These are phyloP conservation scores for Aspergillus wentii DNA, from an alignment of 495 filamentous ascomycete genomes.

Conservation along the genomic window DNA sequence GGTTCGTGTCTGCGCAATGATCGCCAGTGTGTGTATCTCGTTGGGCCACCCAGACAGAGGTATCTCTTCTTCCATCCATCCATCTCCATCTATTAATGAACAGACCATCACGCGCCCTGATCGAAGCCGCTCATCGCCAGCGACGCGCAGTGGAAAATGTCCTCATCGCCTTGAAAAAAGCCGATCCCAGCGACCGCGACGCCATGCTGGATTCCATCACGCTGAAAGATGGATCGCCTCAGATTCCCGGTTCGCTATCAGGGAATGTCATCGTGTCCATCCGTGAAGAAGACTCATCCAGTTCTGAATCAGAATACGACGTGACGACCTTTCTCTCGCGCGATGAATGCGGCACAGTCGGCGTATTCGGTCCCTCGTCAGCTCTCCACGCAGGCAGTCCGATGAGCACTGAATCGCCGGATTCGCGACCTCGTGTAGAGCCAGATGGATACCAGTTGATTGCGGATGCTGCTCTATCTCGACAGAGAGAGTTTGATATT, in stretches of 20 bases:
- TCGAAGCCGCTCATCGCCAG: constrained; percentile 3
- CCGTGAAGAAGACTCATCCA: too few relatives aligned
- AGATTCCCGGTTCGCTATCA: too few relatives aligned
- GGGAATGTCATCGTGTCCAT: too few relatives aligned
- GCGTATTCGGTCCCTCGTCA: constrained; percentile 6
- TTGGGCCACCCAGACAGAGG: constrained; percentile 7
- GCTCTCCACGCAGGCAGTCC: constrained; percentile 3
- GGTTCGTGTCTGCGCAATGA: constrained; percentile 5
- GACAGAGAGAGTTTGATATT: constrained; percentile 8
- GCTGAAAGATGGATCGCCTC: constrained; percentile 1
- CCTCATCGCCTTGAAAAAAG: constrained; percentile 4
- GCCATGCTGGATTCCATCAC: constrained; percentile 2
- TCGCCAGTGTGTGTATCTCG: constrained; percentile 5
- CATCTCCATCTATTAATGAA: too few relatives aligned
- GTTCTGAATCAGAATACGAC: too few relatives aligned
- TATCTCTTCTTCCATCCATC: too few relatives aligned
- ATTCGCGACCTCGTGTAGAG: not conserved
- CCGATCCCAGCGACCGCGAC: not conserved
- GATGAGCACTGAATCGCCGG: not conserved
- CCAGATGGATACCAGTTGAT: constrained; percentile 8
- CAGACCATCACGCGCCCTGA: constrained; percentile 5
- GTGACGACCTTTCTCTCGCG: constrained; percentile 6
- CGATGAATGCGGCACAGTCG: constrained; percentile 6
- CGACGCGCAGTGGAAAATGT: not conserved
- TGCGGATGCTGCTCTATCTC: constrained; percentile 9